phyloP scores from a whole-genome alignment of 2,329 filamentous ascomycete species.

The Pseudohalonectria lignicola region DNA sequence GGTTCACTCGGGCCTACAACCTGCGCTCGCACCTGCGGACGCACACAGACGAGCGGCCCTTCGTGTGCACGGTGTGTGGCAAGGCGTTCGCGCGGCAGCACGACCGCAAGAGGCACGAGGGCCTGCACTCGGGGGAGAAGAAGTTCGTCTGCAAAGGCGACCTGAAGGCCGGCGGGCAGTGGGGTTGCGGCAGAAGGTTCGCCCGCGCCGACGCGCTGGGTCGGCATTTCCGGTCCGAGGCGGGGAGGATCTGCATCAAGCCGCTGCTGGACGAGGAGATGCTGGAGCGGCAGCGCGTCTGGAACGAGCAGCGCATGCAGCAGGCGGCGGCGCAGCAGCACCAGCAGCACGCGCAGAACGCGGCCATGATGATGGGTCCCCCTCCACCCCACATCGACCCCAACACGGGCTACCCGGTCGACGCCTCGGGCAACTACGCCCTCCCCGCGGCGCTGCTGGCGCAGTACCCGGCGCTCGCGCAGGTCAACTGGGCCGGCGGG shows the following conservation, averaged over 20 bases:
- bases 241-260: conserved; percentile 91
- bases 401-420: conserved; percentile 46
- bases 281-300: conserved; percentile 63
- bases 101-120: conserved; percentile 93
- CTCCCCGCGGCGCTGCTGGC: conserved; percentile 82
- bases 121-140: conserved; percentile 93
- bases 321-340: conserved; percentile 28
- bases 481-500: conserved; percentile 67
- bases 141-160: conserved; percentile 96
- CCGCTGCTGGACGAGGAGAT: conserved; percentile 94
- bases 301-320: conserved; percentile 63
- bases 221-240: conserved; percentile 89
- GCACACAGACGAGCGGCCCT: conserved; percentile 93
- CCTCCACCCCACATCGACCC: conserved; percentile 43
- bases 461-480: conserved; percentile 88
- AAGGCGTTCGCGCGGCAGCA: conserved; percentile 97
- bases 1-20: conserved; percentile 95
- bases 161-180: conserved; percentile 69
- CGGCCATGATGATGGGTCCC: conserved; percentile 46
- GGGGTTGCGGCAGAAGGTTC: conserved; percentile 90
- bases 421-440: conserved; percentile 46
- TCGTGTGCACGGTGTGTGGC: conserved; percentile 92
- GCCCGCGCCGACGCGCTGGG: conserved; percentile 91
- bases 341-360: conserved; percentile 20
- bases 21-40: conserved; percentile 89